phyloP scores from a whole-genome alignment of 208 protist species.

The Leishmania tropica region DNA sequence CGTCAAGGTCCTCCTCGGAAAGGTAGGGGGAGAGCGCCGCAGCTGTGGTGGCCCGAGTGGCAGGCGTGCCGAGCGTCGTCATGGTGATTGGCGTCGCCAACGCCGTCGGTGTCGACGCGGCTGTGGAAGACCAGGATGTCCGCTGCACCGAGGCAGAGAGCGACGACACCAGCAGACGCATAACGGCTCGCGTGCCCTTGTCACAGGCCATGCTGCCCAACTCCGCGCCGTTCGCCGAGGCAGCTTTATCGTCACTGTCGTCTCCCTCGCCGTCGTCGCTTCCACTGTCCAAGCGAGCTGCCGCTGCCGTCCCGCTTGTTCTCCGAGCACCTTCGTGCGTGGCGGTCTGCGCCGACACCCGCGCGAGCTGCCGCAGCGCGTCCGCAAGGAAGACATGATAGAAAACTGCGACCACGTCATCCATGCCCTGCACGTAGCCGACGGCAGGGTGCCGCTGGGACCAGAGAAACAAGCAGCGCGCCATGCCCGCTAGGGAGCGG shows the following conservation, averaged over 20 bases:
- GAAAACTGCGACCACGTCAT: constrained; percentile 94
- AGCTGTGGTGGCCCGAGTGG: neutral
- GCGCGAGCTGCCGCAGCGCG: constrained; percentile 41
- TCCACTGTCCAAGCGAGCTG: neutral
- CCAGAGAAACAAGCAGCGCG: constrained; percentile 94
- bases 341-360: constrained; percentile 1
- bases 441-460: constrained; percentile 92
- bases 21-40: constrained; percentile 12
- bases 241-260: neutral
- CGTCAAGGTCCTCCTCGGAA: constrained; percentile 21
- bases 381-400: constrained; percentile 90
- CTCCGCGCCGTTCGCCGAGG: neutral
- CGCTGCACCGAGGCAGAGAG: neutral
- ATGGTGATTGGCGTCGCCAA: neutral
- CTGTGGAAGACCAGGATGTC: neutral
- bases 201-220: neutral
- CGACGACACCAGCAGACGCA: constrained; percentile 23
- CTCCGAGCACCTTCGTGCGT: neutral
- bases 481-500: constrained; percentile 54
- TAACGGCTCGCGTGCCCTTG: constrained; percentile 17
- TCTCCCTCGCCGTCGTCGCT: neutral
- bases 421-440: constrained; percentile 96
- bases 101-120: neutral
- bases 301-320: neutral
- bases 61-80: neutral